These are phyloP conservation scores for Raffaelea ambrosiae DNA, from an alignment of 2,329 filamentous ascomycete genomes.

Conservation along the genomic window DNA sequence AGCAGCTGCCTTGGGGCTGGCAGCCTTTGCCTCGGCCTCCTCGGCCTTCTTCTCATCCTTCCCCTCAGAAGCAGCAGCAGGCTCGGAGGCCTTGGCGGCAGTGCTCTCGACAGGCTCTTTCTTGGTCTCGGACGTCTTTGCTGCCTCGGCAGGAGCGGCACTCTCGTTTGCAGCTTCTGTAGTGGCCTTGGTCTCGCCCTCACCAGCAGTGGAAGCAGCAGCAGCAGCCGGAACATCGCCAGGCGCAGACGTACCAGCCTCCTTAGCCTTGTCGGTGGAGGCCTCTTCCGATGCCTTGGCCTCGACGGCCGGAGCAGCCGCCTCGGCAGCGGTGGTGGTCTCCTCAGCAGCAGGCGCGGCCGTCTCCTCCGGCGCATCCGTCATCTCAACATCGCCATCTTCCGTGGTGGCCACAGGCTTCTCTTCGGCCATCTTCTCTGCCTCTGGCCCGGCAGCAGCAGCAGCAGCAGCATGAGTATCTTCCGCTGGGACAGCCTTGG, in stretches of 20 bases:
- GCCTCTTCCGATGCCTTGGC: constrained; percentile 1
- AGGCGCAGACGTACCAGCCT: not conserved
- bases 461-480: not conserved
- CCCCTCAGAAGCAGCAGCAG: constrained; percentile 2
- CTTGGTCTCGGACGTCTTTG: not conserved
- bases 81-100: constrained; percentile 16
- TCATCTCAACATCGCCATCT: constrained; percentile 45
- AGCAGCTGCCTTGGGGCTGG: not conserved
- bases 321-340: constrained; percentile 11
- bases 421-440: not conserved
- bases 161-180: not conserved
- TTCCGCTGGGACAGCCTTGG: not conserved
- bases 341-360: constrained; percentile 7
- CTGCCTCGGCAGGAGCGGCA: not conserved
- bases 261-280: not conserved
- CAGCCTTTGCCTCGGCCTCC: constrained; percentile 22
- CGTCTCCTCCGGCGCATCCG: not conserved
- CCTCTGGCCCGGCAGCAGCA: constrained; percentile 1
- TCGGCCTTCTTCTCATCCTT: constrained; percentile 28
- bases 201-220: not conserved
- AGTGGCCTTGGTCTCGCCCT: not conserved
- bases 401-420: constrained; percentile 5
- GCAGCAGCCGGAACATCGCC: not conserved
- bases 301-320: constrained; percentile 2
- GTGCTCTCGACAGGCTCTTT: constrained; percentile 1